Evolutionary conservation across 176 grass and related monocot species (phyloP).

Genomic region (Bromus sterilis): DNA sequence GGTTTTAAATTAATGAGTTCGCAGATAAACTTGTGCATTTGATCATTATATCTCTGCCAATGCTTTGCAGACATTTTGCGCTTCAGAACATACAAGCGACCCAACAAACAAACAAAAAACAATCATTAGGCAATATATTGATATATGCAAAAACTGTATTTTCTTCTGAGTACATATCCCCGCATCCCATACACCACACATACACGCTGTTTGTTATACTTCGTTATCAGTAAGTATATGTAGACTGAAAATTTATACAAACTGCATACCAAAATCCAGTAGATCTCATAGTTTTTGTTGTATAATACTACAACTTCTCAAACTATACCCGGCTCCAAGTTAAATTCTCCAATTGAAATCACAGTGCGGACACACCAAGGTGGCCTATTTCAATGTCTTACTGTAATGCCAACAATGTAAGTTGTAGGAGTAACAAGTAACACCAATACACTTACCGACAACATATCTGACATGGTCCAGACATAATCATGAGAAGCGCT

Average conservation of each 20-base stretch:
- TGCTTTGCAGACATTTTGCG: background rate
- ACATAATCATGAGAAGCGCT: background rate
- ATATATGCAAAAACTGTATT: background rate
- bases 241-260: background rate
- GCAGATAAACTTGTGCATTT: background rate
- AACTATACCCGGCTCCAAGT: background rate
- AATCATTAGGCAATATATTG: background rate
- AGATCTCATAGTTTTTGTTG: background rate
- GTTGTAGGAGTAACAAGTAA: background rate
- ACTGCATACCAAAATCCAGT: background rate
- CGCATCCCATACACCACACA: background rate
- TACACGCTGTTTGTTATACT: background rate
- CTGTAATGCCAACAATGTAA: background rate
- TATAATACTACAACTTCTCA: background rate
- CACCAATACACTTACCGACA: background rate
- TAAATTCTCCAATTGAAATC: background rate
- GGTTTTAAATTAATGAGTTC: constrained; percentile 3
- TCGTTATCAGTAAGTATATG: background rate
- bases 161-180: background rate
- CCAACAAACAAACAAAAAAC: background rate
- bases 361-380: background rate
- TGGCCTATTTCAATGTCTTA: background rate
- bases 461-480: background rate
- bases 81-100: too few relatives aligned
- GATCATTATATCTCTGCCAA: background rate